phyloP scores from a whole-genome alignment of 208 protist genomes.

The Porcisia deanei region DNA sequence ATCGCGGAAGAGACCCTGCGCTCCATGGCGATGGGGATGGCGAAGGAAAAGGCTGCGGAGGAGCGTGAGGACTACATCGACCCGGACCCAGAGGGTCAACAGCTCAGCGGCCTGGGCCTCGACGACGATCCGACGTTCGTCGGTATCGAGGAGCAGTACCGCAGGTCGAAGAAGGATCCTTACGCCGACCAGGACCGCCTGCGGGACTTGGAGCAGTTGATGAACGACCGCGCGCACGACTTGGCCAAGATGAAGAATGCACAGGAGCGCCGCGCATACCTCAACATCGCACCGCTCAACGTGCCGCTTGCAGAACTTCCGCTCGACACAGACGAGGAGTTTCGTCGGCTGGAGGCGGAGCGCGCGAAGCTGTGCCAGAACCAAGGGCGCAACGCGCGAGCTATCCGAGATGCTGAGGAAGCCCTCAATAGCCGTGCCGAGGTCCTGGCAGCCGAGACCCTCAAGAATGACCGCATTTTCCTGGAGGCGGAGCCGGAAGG shows the following conservation, averaged over 20 bases:
- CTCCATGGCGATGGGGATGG: constrained; percentile 54
- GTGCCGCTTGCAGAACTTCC: constrained; percentile 66
- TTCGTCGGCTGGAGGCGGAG: constrained; percentile 61
- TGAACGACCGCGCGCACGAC: constrained; percentile 70
- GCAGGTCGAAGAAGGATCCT: constrained; percentile 50
- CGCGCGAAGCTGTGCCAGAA: constrained; percentile 64
- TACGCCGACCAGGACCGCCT: constrained; percentile 60
- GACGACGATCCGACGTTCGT: constrained; percentile 64
- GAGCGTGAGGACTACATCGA: constrained; percentile 73
- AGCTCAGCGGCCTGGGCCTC: constrained; percentile 47
- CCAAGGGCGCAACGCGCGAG: constrained; percentile 40
- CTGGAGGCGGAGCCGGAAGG: constrained; percentile 68
- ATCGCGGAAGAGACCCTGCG: constrained; percentile 43
- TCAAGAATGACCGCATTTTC: constrained; percentile 82
- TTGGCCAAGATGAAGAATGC: constrained; percentile 68
- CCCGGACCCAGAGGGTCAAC: constrained; percentile 62
- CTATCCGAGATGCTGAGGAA: constrained; percentile 55
- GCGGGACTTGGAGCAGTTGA: constrained; percentile 64
- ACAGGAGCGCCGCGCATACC: constrained; percentile 52
- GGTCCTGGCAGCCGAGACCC: constrained; percentile 55
- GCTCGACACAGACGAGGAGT: constrained; percentile 74
- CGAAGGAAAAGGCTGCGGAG: constrained; percentile 49
- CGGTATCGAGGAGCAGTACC: constrained; percentile 73
- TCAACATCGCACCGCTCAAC: constrained; percentile 42
- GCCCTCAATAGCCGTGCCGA: constrained; percentile 64